Evolutionary conservation across 208 protist species (phyloP), one percentile per base, ranked within the genome.

Genomic region (Lotmaria passim): DNA sequence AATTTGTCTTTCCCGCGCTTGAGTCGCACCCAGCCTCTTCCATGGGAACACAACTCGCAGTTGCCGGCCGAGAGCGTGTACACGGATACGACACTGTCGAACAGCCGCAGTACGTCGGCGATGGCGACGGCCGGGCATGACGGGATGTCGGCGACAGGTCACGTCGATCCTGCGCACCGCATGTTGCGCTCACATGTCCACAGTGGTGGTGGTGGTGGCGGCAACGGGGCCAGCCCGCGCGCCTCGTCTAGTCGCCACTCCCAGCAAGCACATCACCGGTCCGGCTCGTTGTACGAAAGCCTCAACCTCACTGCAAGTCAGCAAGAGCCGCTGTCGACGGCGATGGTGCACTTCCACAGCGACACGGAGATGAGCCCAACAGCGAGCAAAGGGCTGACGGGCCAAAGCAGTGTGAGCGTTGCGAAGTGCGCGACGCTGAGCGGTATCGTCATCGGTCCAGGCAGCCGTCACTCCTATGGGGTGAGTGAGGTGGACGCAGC

Each of bases 11-110:
- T 14, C 24, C 48, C 21, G 10, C 33, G 69, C 30, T 62, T 52
- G 7, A 56, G 17, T 7, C 52, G 46, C 52, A 64, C 59, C 12
- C 41, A 51, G 57, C 34, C 41, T 38, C 50, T 33, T 15, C 10
- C 19, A 10, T 63, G 41, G 43, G 69, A 62, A 23, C 17, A 63
- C 51, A 36, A 44, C 51, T 63, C 51, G 69, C 69, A 61, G 31
- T 21, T 24, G 11, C 30, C n/a, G 7, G 50, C 14, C 15, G 21
- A 52, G 30, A 50, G 60, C 34, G 41, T 39, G 26, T 63, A 21
- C 31, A 53, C n/a, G 4, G 44, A 64, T 3, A 44, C 30, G 31
- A 41, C 41, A 17, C 30, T 33, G 30, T 36, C 43, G 36, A 64
- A 38, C 44, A 64, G 43, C 31, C 41, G 43, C 59, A 64, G 59